Conservation (phyloP, 2,329 filamentous ascomycete species). For the Colletotrichum sp. region DNA sequence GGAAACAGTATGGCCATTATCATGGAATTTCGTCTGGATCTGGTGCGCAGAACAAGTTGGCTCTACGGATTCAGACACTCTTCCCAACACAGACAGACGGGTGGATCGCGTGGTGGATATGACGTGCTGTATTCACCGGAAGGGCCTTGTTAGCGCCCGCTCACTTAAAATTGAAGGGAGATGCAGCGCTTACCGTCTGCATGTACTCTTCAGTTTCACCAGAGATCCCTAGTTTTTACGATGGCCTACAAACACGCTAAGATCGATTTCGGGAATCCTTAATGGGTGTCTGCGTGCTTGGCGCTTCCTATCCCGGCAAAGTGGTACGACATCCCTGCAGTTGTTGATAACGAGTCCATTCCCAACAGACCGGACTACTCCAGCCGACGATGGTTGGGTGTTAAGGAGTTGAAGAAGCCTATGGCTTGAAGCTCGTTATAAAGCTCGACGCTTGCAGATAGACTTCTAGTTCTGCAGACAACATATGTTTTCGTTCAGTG, state of each 20-base stretch:
- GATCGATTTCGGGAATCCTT: neutral
- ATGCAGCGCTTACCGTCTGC: neutral
- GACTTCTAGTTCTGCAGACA: neutral
- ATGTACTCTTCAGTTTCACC: neutral
- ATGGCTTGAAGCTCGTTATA: neutral
- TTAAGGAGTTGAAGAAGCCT: neutral
- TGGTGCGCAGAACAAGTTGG: neutral
- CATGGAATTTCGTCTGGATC: neutral
- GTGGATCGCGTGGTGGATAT: neutral
- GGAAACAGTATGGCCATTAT: neutral
- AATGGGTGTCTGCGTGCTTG: neutral
- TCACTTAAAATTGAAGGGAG: neutral
- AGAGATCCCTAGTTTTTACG: neutral
- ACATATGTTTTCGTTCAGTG: neutral
- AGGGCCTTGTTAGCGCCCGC: neutral
- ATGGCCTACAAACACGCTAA: neutral
- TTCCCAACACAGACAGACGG: neutral
- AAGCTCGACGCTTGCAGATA: neutral
- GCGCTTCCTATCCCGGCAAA: neutral
- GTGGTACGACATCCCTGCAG: neutral
- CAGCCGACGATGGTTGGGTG: neutral
- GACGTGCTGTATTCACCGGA: neutral
- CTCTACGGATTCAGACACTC: neutral
- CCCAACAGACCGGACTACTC: neutral
- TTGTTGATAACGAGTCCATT: neutral